Percentiles rank a stretch among this genome's conserved stretches.
phyloP scores from a whole-genome alignment of 2,329 filamentous ascomycete genomes.

The Pleoardoris graminearum region DNA sequence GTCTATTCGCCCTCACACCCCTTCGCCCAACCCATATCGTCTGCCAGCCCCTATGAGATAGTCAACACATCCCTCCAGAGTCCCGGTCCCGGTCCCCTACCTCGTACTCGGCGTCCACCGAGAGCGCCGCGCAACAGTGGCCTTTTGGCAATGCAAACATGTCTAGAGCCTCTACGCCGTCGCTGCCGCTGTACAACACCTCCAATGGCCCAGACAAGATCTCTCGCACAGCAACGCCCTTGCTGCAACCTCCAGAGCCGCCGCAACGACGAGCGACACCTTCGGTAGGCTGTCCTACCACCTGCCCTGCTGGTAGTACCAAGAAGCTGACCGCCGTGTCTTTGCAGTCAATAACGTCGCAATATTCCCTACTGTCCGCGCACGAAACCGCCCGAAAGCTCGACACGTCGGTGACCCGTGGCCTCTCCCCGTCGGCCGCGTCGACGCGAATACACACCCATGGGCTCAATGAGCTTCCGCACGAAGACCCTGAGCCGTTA shows the following conservation, averaged over 20 bases:
- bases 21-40: background rate
- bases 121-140: constrained; percentile 34
- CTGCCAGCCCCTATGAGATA: constrained; percentile 30
- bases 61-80: constrained; percentile 9
- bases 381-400: constrained; percentile 77
- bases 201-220: constrained; percentile 35
- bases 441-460: constrained; percentile 76
- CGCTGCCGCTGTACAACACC: constrained; percentile 61
- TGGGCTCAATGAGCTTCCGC: constrained; percentile 91
- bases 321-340: constrained; percentile 15
- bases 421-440: constrained; percentile 80
- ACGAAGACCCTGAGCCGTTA: constrained; percentile 88
- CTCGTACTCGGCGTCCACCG: constrained; percentile 33
- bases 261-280: constrained; percentile 34
- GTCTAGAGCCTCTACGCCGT: constrained; percentile 63
- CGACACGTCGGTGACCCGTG: constrained; percentile 79
- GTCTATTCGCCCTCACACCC: background rate
- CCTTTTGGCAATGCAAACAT: constrained; percentile 60
- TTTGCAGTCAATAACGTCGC: constrained; percentile 49
- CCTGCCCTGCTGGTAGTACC: background rate
- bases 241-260: constrained; percentile 32
- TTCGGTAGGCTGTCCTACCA: constrained; percentile 27
- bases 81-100: constrained; percentile 14
- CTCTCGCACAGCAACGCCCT: constrained; percentile 35
- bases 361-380: constrained; percentile 69